phyloP scores from a whole-genome alignment of 106 monocot species.

The Acanthochlamys bracteata region DNA sequence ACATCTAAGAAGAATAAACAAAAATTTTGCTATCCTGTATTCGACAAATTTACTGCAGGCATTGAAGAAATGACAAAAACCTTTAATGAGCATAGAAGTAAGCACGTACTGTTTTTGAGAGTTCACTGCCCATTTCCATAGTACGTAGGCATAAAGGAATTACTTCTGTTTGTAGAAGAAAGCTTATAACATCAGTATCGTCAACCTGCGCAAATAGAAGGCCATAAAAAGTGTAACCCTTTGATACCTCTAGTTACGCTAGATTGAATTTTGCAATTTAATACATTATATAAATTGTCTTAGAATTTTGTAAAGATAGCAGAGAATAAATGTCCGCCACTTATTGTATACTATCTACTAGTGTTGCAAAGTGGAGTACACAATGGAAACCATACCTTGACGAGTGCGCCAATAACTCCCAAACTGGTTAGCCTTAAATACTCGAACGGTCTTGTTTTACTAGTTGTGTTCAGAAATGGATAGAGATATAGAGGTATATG shows the following conservation, averaged over 20 bases:
- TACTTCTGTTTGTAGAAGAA: constrained; percentile 98
- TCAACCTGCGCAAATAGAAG: constrained; percentile 57
- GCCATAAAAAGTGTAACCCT: not conserved
- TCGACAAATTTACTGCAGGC: not conserved
- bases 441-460: constrained; percentile 89
- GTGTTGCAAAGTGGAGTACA: too few relatives aligned
- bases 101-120: constrained; percentile 83
- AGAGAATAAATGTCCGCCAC: too few relatives aligned
- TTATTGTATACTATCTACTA: too few relatives aligned
- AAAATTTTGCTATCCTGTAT: not conserved
- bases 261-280: too few relatives aligned
- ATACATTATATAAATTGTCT: too few relatives aligned
- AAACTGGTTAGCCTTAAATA: constrained; percentile 91
- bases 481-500: constrained; percentile 92
- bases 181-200: constrained; percentile 98
- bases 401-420: constrained; percentile 96
- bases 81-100: not conserved
- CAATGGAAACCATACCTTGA: constrained; percentile 53
- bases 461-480: constrained; percentile 92
- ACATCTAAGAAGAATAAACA: not conserved
- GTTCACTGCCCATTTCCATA: constrained; percentile 99
- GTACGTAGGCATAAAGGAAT: constrained; percentile 94
- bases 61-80: not conserved
- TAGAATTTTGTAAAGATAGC: too few relatives aligned
- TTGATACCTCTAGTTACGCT: too few relatives aligned